phyloP scores from a whole-genome alignment of 768 basidiomycete genomes.

The Mycena haematopus region DNA sequence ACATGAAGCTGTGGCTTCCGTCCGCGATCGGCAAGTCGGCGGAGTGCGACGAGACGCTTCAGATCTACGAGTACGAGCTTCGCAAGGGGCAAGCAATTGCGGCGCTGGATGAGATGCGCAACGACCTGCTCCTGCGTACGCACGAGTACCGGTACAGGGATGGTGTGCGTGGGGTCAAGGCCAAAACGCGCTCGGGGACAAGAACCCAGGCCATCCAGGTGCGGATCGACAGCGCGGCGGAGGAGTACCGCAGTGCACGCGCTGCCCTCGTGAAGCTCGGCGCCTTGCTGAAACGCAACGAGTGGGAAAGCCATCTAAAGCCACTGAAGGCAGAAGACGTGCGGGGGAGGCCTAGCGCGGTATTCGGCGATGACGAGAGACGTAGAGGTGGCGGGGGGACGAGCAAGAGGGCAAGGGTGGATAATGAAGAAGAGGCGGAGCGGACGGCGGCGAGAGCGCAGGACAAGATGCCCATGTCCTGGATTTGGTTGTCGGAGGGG shows the following conservation, averaged over 20 bases:
- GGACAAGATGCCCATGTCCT: neutral
- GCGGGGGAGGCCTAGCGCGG: neutral
- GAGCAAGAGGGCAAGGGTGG: neutral
- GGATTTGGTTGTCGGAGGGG: neutral
- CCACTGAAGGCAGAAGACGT: neutral
- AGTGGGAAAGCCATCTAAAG: neutral
- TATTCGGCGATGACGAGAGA: neutral
- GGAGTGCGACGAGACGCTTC: neutral
- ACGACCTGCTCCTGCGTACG: neutral
- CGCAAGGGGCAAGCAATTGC: neutral
- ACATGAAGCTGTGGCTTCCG: slow-evolving; percentile 6
- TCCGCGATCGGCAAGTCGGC: neutral
- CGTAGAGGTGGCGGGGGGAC: neutral
- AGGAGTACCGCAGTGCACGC: neutral
- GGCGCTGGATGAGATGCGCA: neutral
- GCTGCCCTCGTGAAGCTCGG: neutral
- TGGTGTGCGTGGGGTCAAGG: neutral
- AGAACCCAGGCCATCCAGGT: neutral
- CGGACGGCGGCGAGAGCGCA: neutral
- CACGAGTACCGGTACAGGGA: slow-evolving; percentile 2
- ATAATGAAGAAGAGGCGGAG: neutral
- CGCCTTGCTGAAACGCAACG: neutral
- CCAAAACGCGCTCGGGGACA: neutral
- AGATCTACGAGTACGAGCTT: slow-evolving; percentile 5
- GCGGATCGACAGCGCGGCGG: neutral